Base-by-base conservation (phyloP, 73 alveolate species). In the Halteria grandinella region DNA sequence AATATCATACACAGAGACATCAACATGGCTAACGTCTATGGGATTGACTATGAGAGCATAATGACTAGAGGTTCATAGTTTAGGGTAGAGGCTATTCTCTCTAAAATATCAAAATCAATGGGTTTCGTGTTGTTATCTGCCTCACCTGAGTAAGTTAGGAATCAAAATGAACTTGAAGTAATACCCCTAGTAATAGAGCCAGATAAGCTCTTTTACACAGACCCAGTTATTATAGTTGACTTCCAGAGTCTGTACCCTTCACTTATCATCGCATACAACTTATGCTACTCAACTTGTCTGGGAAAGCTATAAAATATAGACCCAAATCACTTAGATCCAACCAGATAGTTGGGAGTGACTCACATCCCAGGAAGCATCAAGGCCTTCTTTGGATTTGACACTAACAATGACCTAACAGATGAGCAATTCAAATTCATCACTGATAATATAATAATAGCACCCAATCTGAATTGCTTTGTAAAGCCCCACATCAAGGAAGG, bases 111-210 rank as follows among this genome's bases (percentile, higher is more conserved):
- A n/a, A 88, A 91, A 71, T 48, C 86, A 5, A 88, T 88, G 63
- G 91, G 88, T 53, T 92, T 75, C 36, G 84, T 92, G 59, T 83
- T 97, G 18, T 77, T 97, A n/a, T 72, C 98, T 11, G 99, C 99
- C 1, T 75, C 94, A 29, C 64, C 77, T 40, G 72, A 78, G 44
- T 89, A 90, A 75, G 96, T 88, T 40, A 47, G 91, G 37, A 78
- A 89, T 47, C 83, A 89, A 75, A 74, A 91, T 70, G 90, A 63
- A 39, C 48, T 96, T 0, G 97, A 86, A 77, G 92, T 97, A 37
- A 90, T 98, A 60, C 99, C 99, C 0, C 75, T 97, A 72, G 99
- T 98, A 21, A 87, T 97, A 94, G 99, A 98, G 69, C 99, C 99
- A 36, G 79, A 83, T 63, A 90, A 91, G 57, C 72, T 70, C 53